phyloP scores from a whole-genome alignment of 2,329 filamentous ascomycete genomes.

The Botrytis fabae region DNA sequence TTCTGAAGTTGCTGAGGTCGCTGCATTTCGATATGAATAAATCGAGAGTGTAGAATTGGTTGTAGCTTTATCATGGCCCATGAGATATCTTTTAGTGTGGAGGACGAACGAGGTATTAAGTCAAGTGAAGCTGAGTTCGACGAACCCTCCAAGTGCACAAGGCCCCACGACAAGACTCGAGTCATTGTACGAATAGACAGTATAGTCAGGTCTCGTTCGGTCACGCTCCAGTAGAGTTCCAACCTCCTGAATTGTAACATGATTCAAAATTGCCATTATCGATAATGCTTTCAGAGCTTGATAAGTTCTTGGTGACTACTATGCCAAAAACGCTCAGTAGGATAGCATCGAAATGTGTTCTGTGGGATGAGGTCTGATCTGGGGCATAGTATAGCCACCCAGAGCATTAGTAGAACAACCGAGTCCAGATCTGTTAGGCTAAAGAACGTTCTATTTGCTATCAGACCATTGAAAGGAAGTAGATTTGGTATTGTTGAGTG shows the following conservation, averaged over 20 bases:
- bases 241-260: background rate
- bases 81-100: no score
- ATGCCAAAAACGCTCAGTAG: background rate
- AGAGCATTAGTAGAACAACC: background rate
- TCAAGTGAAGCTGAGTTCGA: background rate
- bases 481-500: background rate
- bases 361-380: background rate
- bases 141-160: background rate
- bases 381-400: background rate
- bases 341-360: background rate
- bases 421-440: background rate
- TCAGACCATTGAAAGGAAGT: background rate
- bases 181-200: background rate
- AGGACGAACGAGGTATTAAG: background rate
- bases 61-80: background rate
- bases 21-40: background rate
- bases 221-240: background rate
- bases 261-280: background rate
- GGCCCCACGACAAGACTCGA: background rate
- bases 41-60: background rate
- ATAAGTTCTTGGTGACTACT: background rate
- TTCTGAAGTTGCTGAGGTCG: background rate
- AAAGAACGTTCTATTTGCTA: background rate
- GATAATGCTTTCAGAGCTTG: background rate
- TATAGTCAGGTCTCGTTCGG: no score